Conservation (phyloP, 345 rosid species). For the Melaleuca alternifolia region DNA sequence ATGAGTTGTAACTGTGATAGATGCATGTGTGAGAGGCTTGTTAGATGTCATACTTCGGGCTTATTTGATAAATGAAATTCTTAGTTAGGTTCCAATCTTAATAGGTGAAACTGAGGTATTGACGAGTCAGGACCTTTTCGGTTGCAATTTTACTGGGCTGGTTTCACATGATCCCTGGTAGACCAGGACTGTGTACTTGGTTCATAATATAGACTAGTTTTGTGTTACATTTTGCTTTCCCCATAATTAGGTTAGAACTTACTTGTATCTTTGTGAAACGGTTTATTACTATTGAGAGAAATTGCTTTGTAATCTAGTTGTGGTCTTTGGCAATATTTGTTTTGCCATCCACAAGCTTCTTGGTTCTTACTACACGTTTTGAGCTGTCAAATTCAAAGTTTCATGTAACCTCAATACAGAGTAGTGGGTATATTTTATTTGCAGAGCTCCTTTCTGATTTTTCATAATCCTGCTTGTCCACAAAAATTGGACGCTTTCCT, state of each 20-base stretch:
- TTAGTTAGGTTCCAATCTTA: neutral
- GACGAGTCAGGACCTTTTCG: neutral
- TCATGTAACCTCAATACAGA: neutral
- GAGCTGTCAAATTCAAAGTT: neutral
- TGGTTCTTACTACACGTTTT: neutral
- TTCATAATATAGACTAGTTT: neutral
- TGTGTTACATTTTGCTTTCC: neutral
- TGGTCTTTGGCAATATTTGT: neutral
- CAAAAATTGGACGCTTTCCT: neutral
- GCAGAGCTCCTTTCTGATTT: neutral
- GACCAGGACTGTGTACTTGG: neutral
- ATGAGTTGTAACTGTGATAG: neutral
- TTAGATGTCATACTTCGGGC: neutral
- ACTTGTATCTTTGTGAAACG: neutral
- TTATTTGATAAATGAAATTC: neutral
- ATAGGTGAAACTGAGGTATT: neutral
- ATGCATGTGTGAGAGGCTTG: neutral
- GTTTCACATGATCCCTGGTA: neutral
- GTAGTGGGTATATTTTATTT: neutral
- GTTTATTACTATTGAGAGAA: neutral
- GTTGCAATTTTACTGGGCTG: neutral
- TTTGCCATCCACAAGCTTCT: neutral
- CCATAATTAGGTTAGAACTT: neutral
- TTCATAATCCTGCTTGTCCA: neutral
- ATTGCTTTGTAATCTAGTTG: neutral